phyloP scores from a whole-genome alignment of 2,329 filamentous ascomycete genomes.

The Aspergillus felis region DNA sequence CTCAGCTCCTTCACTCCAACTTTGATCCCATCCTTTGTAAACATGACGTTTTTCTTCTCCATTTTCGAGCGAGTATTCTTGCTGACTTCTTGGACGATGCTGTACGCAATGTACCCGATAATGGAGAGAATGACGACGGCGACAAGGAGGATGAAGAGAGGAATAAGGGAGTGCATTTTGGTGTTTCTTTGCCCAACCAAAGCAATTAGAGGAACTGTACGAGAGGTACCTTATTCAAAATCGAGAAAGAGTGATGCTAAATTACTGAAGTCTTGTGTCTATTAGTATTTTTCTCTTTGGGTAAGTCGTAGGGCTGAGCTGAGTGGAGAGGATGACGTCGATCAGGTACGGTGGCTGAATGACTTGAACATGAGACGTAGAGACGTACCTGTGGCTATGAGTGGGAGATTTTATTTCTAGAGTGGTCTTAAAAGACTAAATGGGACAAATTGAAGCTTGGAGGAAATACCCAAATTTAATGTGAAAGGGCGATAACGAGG shows the following conservation, averaged over 20 bases:
- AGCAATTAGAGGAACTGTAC: background rate
- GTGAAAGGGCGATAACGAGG: background rate
- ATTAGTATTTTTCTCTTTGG: background rate
- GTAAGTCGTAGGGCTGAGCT: background rate
- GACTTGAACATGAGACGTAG: background rate
- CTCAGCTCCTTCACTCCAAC: constrained; percentile 57
- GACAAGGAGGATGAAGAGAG: constrained; percentile 54
- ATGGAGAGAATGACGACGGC: constrained; percentile 49
- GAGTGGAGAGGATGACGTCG: background rate
- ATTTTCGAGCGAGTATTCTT: constrained; percentile 56
- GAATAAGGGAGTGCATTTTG: constrained; percentile 42
- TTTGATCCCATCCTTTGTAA: constrained; percentile 58
- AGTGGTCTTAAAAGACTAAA: background rate
- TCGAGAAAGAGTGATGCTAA: background rate
- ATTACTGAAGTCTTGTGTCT: background rate
- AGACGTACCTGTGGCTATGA: background rate
- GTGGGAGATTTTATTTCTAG: background rate
- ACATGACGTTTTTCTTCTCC: constrained; percentile 60
- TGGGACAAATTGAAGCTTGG: background rate
- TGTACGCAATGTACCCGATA: constrained; percentile 56
- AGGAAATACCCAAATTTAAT: background rate
- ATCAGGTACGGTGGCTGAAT: background rate
- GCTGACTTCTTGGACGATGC: constrained; percentile 56
- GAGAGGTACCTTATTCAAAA: background rate
- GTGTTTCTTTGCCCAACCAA: background rate